phyloP scores from a whole-genome alignment of 2,329 filamentous ascomycete species.

The Aspergillus transmontanensis region DNA sequence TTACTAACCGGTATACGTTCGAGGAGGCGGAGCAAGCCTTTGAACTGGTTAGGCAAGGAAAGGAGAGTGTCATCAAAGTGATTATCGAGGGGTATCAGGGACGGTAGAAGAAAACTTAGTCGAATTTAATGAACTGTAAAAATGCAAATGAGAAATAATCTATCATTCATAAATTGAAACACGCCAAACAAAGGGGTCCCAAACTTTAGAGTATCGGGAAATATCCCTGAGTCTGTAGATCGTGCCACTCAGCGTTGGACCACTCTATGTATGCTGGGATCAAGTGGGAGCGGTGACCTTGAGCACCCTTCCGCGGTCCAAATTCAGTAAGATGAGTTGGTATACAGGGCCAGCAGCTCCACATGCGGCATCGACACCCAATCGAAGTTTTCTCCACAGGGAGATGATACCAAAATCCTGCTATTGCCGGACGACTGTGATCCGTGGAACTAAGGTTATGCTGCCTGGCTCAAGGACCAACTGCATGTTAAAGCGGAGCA shows the following conservation, averaged over 20 bases:
- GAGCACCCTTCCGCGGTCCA: too few relatives aligned
- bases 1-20: slow-evolving; percentile 47
- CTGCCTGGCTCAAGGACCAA: neutral
- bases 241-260: neutral
- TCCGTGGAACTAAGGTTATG: neutral
- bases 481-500: too few relatives aligned
- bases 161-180: rapidly evolving
- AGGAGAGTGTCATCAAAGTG: slow-evolving; percentile 46
- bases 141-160: neutral
- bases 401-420: neutral
- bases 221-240: rapidly evolving
- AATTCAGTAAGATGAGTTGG: neutral
- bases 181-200: rapidly evolving
- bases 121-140: neutral
- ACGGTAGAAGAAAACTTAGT: neutral
- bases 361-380: neutral
- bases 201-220: neutral
- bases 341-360: neutral
- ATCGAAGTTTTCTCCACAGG: neutral
- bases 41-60: slow-evolving; percentile 44
- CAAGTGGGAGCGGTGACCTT: neutral
- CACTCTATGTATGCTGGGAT: neutral
- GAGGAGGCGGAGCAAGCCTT: slow-evolving; percentile 54
- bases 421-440: neutral
- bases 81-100: slow-evolving; percentile 33